Base-by-base conservation (phyloP, 306 rosid genomes). In the Pueraria montana region DNA sequence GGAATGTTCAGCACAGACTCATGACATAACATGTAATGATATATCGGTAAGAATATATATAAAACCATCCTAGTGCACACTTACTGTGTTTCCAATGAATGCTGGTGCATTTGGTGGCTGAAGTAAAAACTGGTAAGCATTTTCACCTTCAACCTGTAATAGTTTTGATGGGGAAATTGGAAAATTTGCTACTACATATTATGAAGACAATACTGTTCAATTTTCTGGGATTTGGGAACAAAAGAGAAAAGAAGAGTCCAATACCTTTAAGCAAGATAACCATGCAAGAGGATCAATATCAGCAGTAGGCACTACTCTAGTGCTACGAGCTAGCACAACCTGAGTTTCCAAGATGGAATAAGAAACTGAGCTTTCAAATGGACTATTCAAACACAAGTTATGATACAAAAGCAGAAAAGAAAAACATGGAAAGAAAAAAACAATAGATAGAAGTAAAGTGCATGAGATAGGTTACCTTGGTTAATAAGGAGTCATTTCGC, bases 251-350 rank as follows among this genome's bases (percentile, higher is more conserved):
- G 20, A 64, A 72, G 68, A 78, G 21, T 12, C 11, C 32, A 82
- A 36, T 80, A 92, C 99, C 98, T 88, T 90, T 82, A 96, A 88
- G 84, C 92, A 92, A 72, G 94, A 91, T 77, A 96, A 72, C 96
- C 97, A 96, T 24, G 86, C 76, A 50, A 92, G 78, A 40, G 99
- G 97, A 84, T 94, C 94, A 27, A 96, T 88, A 82, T 87, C 88
- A 58, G 86, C 76, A 62, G 91, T 80, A 14, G 99, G 90, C 73
- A 90, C 89, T 36, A 96, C 91, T 90, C 94, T 90, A 82, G 94
- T 96, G 86, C 96, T 94, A 17, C 99, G 91, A 30, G 97, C 97
- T 32, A 96, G 94, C 52, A 96, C 99, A 69, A 96, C 99, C 99
- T 96, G 87, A 81, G 82, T 86, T 80, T 70, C 67, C 67, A 80